Evolutionary conservation across 768 basidiomycete species (phyloP), one percentile per base, ranked within the genome.

Genomic region (Cyclocybe aegerita): DNA sequence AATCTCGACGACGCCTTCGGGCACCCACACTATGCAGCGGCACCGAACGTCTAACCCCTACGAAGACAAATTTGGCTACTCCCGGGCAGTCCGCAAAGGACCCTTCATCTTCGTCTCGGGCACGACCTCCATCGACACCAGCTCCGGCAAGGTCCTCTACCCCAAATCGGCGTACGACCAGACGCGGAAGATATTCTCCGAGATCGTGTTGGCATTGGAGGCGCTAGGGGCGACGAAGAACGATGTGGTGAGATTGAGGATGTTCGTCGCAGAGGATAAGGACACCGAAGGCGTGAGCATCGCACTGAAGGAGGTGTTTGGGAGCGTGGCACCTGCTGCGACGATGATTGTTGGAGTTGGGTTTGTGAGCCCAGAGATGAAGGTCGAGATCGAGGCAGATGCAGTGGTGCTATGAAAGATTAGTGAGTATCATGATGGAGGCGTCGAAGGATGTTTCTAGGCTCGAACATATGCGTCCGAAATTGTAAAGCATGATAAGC

Each of bases 341-440:
- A 80, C 79, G 36, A 79, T 81, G 76, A 73, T 81, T 35, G 61
- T 79, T 33, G 80, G 79, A 8, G 66, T 70, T 9, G 60, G 63
- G 39, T 79, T 81, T 51, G 76, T 80, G 10, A 62, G 67, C 35
- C 46, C 63, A 5, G 71, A 73, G 9, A 81, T 82, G 79, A 75
- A 66, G 56, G 78, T 80, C 5, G 81, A 81, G 54, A 78, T 81
- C 35, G 79, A 81, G 61, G 78, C 76, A 11, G 79, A 81, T 57
- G 79, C 78, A 0, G 59, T 79, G 10, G 63, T 69, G 10, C 47
- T 68, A 39, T 67, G 54, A 60, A 37, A 11, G 9, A 15, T 32
- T 1, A 16, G 2, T 7, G 23, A 6, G 11, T n/a, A 17, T 16
- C 30, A 38, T 16, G 5, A 41, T 17, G 16, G n/a, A 3, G 38